Conservation (phyloP, 2,329 filamentous ascomycete genomes). For the Drechslerella dactyloides region DNA sequence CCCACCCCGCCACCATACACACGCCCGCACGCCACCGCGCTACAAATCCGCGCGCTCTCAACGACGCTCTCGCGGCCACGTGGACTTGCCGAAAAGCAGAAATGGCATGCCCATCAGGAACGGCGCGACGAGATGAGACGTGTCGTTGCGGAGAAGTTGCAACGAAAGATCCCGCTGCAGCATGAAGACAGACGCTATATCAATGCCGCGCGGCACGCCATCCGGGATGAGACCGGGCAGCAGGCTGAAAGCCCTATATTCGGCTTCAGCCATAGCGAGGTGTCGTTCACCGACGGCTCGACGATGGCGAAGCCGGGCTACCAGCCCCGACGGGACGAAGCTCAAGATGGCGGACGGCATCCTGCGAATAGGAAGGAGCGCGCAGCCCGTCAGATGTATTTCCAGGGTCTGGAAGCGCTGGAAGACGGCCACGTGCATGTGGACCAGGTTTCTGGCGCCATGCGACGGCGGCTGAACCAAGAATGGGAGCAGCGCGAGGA, state of each 20-base stretch:
- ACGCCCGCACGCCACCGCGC: not conserved
- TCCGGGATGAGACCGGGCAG: too few relatives aligned
- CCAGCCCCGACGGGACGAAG: too few relatives aligned
- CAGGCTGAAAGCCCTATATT: too few relatives aligned
- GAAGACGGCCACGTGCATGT: not conserved
- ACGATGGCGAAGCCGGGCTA: too few relatives aligned
- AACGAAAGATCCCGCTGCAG: too few relatives aligned
- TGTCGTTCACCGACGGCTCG: too few relatives aligned
- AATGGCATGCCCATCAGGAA: not conserved
- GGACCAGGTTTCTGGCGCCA: slow-evolving; percentile 10
- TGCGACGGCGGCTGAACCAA: slow-evolving; percentile 7
- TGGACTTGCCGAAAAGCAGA: not conserved
- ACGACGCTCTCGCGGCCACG: slow-evolving; percentile 21
- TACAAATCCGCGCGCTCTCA: slow-evolving; percentile 15
- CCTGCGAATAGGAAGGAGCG: not conserved
- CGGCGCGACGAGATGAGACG: not conserved
- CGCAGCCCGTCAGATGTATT: not conserved
- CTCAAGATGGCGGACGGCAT: not conserved
- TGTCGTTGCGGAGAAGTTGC: too few relatives aligned
- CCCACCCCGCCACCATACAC: not conserved
- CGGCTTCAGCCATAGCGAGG: too few relatives aligned
- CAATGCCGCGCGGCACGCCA: too few relatives aligned
- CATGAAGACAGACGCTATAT: too few relatives aligned
- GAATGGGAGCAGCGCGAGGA: slow-evolving; percentile 24
- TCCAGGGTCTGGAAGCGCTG: not conserved